Conservation (phyloP, 805 yeast species). For the Vanderwaltozyma tropicalis region DNA sequence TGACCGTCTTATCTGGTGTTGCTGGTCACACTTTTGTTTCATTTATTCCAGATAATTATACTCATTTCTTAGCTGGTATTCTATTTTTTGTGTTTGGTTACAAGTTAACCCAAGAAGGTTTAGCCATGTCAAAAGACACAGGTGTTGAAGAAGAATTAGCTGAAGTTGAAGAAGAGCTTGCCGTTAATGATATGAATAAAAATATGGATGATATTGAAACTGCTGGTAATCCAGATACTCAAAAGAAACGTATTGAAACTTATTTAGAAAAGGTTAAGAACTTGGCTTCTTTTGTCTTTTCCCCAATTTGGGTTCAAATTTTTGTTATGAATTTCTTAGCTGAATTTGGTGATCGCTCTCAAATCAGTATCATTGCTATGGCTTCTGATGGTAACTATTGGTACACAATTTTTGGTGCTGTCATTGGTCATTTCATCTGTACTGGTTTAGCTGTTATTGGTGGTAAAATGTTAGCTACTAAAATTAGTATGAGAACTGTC, state of each 20-base stretch:
- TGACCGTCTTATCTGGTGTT: constrained; percentile 85
- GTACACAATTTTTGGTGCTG: constrained; percentile 81
- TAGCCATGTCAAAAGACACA: constrained; percentile 63
- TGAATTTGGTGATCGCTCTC: constrained; percentile 99
- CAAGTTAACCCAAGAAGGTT: constrained; percentile 69
- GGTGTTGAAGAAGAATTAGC: constrained; percentile 95
- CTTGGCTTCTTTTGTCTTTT: constrained; percentile 52
- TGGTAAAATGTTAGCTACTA: constrained; percentile 81
- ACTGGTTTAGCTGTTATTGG: constrained; percentile 88
- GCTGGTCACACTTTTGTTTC: constrained; percentile 89
- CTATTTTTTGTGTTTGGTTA: constrained; percentile 77
- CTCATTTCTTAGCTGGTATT: constrained; percentile 72
- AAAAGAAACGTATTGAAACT: constrained; percentile 9
- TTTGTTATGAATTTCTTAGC: constrained; percentile 93
- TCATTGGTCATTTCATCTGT: constrained; percentile 80
- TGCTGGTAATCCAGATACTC: constrained; percentile 28
- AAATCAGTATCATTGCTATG: constrained; percentile 96
- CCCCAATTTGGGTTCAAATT: constrained; percentile 90
- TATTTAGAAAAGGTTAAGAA: constrained; percentile 35
- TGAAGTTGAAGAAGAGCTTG: constrained; percentile 92
- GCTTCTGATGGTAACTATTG: constrained; percentile 93
- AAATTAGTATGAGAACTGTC: constrained; percentile 82
- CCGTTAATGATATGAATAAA: constrained; percentile 44
- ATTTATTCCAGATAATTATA: constrained; percentile 65
- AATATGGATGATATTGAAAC: constrained; percentile 49